Conservation (phyloP, 768 basidiomycete species). For the Grammothele lineata region DNA sequence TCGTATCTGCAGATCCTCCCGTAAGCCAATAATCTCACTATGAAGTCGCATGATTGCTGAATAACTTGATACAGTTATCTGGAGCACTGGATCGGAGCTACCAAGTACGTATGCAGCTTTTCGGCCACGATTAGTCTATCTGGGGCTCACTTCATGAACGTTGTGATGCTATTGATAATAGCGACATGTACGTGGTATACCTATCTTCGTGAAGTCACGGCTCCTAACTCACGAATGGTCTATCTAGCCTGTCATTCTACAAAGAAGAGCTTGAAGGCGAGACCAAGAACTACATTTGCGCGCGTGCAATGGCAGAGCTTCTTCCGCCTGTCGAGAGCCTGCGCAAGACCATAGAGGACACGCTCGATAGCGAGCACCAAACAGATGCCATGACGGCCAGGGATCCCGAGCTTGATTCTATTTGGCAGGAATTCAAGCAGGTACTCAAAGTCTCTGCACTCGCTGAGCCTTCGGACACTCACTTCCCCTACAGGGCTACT, state of each 20-base stretch:
- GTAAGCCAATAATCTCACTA: constrained; percentile 10
- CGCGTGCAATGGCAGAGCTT: constrained; percentile 9
- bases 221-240: not conserved
- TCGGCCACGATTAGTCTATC: not conserved
- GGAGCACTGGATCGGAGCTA: constrained; percentile 7
- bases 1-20: constrained; percentile 38
- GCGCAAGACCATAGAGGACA: constrained; percentile 6
- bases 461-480: not conserved
- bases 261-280: constrained; percentile 19
- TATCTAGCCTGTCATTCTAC: constrained; percentile 17
- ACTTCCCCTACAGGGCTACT: not conserved
- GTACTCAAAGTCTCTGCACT: not conserved
- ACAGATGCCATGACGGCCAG: not conserved
- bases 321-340: not conserved
- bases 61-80: constrained; percentile 1
- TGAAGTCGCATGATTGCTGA: not conserved
- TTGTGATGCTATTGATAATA: not conserved
- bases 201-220: not conserved
- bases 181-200: constrained; percentile 6
- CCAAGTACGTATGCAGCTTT: constrained; percentile 3
- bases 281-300: constrained; percentile 15
- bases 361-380: not conserved
- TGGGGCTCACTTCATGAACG: not conserved
- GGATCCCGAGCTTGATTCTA: not conserved
- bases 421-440: not conserved